Percentiles rank a stretch among this genome's conserved stretches.
These are phyloP conservation scores for Trichoderma hamatum DNA, from an alignment of 2,329 filamentous ascomycete species.

Conservation along the genomic window DNA sequence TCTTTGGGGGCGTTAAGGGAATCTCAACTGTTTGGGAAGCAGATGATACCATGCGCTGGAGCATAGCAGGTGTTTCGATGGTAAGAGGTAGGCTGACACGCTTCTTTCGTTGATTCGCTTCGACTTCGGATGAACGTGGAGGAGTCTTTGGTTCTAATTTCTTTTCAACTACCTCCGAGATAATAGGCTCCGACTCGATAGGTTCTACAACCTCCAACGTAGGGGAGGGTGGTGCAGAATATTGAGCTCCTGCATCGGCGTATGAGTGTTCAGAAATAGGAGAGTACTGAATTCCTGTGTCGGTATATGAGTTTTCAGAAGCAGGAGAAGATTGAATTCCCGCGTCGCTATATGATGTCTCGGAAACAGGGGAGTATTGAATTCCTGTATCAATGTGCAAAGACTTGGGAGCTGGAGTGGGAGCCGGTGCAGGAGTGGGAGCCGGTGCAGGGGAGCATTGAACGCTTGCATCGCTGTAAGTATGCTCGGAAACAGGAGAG, in stretches of 20 bases:
- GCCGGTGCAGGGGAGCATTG: constrained; percentile 6
- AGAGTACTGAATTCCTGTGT: constrained; percentile 78
- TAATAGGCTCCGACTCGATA: constrained; percentile 47
- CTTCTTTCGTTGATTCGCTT: constrained; percentile 75
- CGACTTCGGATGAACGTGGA: constrained; percentile 58
- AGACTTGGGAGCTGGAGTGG: constrained; percentile 36
- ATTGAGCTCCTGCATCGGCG: constrained; percentile 78
- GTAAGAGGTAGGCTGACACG: constrained; percentile 57
- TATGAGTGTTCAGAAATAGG: constrained; percentile 56
- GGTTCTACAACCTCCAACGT: constrained; percentile 47
- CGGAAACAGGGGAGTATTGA: constrained; percentile 33
- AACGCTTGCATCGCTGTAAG: constrained; percentile 1
- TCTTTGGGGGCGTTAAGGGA: constrained; percentile 65
- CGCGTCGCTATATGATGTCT: constrained; percentile 68
- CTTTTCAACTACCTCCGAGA: constrained; percentile 40
- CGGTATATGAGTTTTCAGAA: constrained; percentile 65
- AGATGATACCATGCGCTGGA: constrained; percentile 62
- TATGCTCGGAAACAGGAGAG: neutral
- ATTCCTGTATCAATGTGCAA: neutral
- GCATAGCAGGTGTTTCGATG: constrained; percentile 49
- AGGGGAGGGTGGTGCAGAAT: constrained; percentile 79
- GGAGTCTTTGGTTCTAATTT: constrained; percentile 48
- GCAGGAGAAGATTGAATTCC: constrained; percentile 83
- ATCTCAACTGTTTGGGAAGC: constrained; percentile 33
- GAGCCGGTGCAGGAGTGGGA: neutral